Percentiles rank a stretch among this genome's conserved stretches.
Evolutionary conservation across 2,329 filamentous ascomycete genomes (phyloP).

Genomic region (Colletotrichum agaves): DNA sequence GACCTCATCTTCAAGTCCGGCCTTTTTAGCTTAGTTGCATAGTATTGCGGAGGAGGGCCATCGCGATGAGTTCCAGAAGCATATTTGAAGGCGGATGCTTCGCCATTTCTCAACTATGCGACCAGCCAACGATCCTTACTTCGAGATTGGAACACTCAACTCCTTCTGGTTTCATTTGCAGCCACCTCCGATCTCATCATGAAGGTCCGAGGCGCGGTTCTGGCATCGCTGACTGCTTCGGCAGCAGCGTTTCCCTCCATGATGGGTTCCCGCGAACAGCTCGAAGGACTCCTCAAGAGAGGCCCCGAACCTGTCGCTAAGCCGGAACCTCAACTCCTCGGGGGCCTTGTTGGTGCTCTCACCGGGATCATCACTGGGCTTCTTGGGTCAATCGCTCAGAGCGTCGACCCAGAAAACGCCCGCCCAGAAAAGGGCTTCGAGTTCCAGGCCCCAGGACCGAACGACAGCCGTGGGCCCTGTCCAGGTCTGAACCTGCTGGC

Average conservation of each 20-base stretch:
- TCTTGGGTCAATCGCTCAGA: conserved; percentile 25
- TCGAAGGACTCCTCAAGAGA: conserved; percentile 17
- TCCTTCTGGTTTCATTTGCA: background rate
- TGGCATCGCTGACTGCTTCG: conserved; percentile 11
- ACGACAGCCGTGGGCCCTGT: conserved; percentile 45
- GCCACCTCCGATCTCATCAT: background rate
- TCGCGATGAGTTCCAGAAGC: background rate
- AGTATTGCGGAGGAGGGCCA: too few relatives aligned
- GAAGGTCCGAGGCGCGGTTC: background rate
- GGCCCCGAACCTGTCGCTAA: conserved; percentile 15
- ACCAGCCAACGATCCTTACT: background rate
- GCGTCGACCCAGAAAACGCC: conserved; percentile 13
- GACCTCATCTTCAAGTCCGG: conserved; percentile 10
- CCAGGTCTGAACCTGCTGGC: conserved; percentile 57
- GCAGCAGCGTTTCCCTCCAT: conserved; percentile 25
- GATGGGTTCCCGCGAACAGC: conserved; percentile 1
- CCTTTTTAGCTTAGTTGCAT: background rate
- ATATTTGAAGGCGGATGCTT: background rate
- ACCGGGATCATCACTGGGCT: conserved; percentile 20
- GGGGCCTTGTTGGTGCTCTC: background rate
- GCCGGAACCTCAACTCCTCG: conserved; percentile 12
- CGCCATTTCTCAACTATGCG: too few relatives aligned
- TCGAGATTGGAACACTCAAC: too few relatives aligned
- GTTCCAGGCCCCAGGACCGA: conserved; percentile 1
- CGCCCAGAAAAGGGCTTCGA: conserved; percentile 30